Evolutionary conservation across 768 basidiomycete genomes (phyloP).

Genomic region (Russula vinacea): DNA sequence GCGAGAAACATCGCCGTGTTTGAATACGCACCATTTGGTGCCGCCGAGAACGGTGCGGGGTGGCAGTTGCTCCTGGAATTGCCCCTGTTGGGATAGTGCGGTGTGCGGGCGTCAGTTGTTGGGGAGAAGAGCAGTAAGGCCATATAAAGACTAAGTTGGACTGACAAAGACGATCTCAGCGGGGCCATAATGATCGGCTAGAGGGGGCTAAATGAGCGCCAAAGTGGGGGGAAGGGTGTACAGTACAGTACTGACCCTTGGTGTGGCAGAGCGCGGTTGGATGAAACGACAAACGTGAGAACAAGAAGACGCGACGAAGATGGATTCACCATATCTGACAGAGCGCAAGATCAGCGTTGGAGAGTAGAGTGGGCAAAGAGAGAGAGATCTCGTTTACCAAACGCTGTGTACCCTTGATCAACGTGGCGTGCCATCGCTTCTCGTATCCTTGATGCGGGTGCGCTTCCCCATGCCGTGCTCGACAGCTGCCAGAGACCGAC

Average conservation of each 20-base stretch:
- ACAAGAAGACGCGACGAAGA: background rate
- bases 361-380: background rate
- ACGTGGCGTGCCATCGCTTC: constrained; percentile 64
- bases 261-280: no score
- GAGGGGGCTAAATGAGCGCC: constrained; percentile 12
- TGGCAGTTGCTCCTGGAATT: constrained; percentile 53
- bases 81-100: constrained; percentile 49
- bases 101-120: constrained; percentile 15
- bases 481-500: constrained; percentile 84
- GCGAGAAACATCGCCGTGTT: constrained; percentile 48
- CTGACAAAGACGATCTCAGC: constrained; percentile 76
- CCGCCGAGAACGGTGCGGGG: constrained; percentile 56
- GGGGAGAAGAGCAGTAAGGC: background rate
- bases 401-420: constrained; percentile 59
- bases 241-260: constrained; percentile 10
- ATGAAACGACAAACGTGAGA: constrained; percentile 10
- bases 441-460: constrained; percentile 60
- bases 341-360: constrained; percentile 19
- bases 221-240: background rate
- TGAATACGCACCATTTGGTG: constrained; percentile 87
- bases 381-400: constrained; percentile 43
- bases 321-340: constrained; percentile 56
- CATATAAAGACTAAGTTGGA: constrained; percentile 3
- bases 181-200: constrained; percentile 88
- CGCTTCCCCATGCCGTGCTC: constrained; percentile 81